Evolutionary conservation across 257 asterid genomes (phyloP), one percentile per base, ranked within the genome.

Genomic region (Petunia axillaris): DNA sequence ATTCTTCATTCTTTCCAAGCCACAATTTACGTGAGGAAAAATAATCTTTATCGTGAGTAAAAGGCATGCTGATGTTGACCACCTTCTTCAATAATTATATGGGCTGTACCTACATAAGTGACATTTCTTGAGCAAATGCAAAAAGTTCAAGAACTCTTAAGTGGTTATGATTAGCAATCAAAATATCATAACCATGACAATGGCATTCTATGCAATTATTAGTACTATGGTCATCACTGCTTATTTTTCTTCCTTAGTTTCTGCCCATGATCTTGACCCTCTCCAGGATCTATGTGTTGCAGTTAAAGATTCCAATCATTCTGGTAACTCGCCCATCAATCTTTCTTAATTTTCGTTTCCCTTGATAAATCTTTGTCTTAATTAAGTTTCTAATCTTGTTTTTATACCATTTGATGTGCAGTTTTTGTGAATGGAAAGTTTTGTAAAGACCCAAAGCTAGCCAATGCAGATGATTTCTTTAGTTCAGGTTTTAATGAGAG

Each of bases 391-490:
- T 48, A 48, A 73, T 35, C 2, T 71, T 50, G 35, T 3, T 50
- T 50, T 0, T 35, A 57, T 73, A 48, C 9, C 25, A 5, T 25
- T 71, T 8, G 15, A 16, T 7, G 68, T 41, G 80, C 80, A 77
- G 81, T 77, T 6, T 60, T 77, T 59, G 46, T 60, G 73, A 77
- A 77, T 77, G 81, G 81, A 2, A 77, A 5, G 36, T 35, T 25
- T 7, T 77, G 81, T 59, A 77, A 77, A 63, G 70, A 77, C 36
- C 6, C 81, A 77, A 60, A 77, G 36, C 35, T n/a, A 58, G 81
- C 70, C 16, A 59, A 0, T 9, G 73, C 81, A 40, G 1, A 77
- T 58, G 81, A 77, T 60, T 77, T 77, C 73, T 77, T 43, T 43
- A 36, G 71, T 0, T 60, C 81, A 41, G 73, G 81, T 60, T 41